These are phyloP conservation scores for Malbranchea zuffiana DNA, from an alignment of 2,329 filamentous ascomycete genomes.

Conservation along the genomic window DNA sequence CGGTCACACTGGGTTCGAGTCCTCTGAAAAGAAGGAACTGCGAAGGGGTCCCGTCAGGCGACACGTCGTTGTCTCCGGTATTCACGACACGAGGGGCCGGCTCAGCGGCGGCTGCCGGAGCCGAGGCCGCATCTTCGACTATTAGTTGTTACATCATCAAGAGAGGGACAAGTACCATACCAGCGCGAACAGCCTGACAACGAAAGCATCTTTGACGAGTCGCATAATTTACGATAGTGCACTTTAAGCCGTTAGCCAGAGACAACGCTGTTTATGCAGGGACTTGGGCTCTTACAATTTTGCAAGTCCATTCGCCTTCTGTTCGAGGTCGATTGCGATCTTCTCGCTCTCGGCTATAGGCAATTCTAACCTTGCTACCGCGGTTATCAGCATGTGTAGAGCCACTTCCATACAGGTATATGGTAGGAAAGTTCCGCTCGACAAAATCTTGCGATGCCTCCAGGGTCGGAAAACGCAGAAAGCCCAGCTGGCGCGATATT, in stretches of 20 bases:
- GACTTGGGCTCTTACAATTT: conserved; percentile 32
- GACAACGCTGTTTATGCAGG: background rate
- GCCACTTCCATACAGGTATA: conserved; percentile 40
- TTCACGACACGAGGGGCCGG: conserved; percentile 38
- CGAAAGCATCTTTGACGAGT: conserved; percentile 47
- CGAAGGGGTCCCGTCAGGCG: conserved; percentile 50
- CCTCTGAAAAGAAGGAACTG: conserved; percentile 68
- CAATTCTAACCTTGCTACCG: conserved; percentile 40
- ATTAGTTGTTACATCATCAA: conserved; percentile 18
- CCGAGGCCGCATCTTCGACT: conserved; percentile 13
- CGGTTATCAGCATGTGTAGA: conserved; percentile 29
- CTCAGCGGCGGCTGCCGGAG: conserved; percentile 25
- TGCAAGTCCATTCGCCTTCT: conserved; percentile 49
- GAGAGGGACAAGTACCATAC: conserved; percentile 28
- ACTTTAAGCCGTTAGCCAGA: conserved; percentile 30
- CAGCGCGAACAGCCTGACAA: conserved; percentile 45
- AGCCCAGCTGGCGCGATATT: conserved; percentile 45
- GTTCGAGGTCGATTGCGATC: conserved; percentile 38
- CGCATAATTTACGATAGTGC: conserved; percentile 46
- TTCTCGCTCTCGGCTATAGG: conserved; percentile 44
- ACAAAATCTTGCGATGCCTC: conserved; percentile 43
- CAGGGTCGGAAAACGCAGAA: conserved; percentile 43
- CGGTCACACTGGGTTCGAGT: conserved; percentile 57
- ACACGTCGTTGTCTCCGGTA: conserved; percentile 45
- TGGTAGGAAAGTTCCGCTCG: conserved; percentile 40